Conservation (phyloP, 2,329 filamentous ascomycete genomes). For the Penicillium decumbens region DNA sequence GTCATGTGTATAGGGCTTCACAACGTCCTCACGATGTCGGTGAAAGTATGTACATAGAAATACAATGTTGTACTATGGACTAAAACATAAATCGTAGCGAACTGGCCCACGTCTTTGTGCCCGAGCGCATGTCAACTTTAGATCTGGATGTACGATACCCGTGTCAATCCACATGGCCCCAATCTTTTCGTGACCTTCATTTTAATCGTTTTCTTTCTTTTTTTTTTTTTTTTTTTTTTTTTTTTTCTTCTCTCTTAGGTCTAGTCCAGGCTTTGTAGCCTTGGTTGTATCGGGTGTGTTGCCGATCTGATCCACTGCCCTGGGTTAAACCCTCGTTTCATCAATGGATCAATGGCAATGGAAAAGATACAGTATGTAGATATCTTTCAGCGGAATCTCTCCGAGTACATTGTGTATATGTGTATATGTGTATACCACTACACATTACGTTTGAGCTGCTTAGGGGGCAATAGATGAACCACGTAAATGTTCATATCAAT, state of each 20-base stretch:
- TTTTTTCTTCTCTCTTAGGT: neutral
- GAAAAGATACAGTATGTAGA: neutral
- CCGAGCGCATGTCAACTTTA: slow-evolving; percentile 11
- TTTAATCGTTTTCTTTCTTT: neutral
- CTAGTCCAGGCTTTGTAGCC: neutral
- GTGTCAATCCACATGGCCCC: slow-evolving; percentile 10
- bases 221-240: neutral
- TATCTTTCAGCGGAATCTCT: neutral
- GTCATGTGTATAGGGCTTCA: too few relatives aligned
- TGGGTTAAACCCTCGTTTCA: neutral
- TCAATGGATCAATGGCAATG: neutral
- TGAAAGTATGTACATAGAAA: too few relatives aligned
- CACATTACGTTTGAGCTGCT: neutral
- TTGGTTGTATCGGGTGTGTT: neutral
- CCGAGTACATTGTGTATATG: neutral
- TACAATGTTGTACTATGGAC: too few relatives aligned
- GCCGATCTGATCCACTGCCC: neutral
- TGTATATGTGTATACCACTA: neutral
- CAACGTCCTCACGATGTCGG: too few relatives aligned
- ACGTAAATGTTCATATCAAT: neutral
- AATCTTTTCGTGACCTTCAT: neutral
- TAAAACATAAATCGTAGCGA: neutral
- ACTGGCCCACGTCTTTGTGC: slow-evolving; percentile 5
- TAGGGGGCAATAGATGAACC: neutral
- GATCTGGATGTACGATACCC: slow-evolving; percentile 14